A percentile compares a stretch with the other conserved stretches of the same genome.
Conservation (phyloP, 1,284 basidiomycete genomes). For the Cryptococcus sp. region DNA sequence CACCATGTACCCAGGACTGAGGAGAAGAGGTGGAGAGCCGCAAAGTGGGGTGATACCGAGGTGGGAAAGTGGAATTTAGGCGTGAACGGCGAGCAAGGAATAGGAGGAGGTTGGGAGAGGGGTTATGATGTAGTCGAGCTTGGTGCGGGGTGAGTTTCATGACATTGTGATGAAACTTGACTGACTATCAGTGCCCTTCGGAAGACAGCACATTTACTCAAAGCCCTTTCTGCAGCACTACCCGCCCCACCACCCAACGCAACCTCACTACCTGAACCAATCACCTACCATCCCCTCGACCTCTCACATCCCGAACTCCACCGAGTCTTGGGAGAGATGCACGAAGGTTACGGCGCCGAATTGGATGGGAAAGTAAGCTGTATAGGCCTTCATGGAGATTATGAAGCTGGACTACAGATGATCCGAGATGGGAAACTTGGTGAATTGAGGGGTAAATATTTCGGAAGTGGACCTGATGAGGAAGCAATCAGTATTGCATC, state of each 20-base stretch:
- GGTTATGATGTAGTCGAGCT: slow-evolving; percentile 70
- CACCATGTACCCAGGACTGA: slow-evolving; percentile 18
- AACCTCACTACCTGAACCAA: slow-evolving; percentile 50
- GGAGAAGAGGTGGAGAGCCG: slow-evolving; percentile 36
- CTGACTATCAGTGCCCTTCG: slow-evolving; percentile 62
- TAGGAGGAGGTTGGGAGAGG: slow-evolving; percentile 37
- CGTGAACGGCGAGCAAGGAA: slow-evolving; percentile 53
- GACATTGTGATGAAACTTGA: neutral
- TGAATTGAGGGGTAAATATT: slow-evolving; percentile 8
- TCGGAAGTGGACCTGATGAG: neutral
- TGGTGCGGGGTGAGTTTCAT: slow-evolving; percentile 71
- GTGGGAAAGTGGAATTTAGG: slow-evolving; percentile 67
- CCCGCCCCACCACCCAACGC: slow-evolving; percentile 44
- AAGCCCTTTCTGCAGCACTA: slow-evolving; percentile 59
- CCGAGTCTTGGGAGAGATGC: slow-evolving; percentile 70
- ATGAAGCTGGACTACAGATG: slow-evolving; percentile 66
- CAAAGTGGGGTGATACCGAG: slow-evolving; percentile 57
- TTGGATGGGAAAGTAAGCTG: slow-evolving; percentile 67
- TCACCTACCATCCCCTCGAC: slow-evolving; percentile 90
- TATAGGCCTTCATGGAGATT: slow-evolving; percentile 84
- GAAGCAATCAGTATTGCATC: neutral
- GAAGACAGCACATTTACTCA: slow-evolving; percentile 85
- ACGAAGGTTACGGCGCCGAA: slow-evolving; percentile 60
- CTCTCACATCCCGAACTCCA: slow-evolving; percentile 81
- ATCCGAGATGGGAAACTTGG: slow-evolving; percentile 50